Base-by-base conservation (phyloP, 768 basidiomycete species). In the Podaxis sp. region DNA sequence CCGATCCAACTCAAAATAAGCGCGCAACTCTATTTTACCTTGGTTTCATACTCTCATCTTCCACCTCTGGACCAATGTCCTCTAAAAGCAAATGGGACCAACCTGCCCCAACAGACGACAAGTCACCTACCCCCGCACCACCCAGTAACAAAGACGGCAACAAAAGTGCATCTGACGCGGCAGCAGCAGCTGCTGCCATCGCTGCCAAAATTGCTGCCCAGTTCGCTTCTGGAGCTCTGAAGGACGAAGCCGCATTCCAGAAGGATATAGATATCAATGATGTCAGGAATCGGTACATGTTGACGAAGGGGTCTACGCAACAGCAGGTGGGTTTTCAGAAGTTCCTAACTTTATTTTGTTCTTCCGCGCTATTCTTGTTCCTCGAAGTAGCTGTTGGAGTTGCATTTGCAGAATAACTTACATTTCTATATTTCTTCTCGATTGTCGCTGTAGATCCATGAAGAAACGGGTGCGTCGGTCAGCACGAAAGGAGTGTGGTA, bases 211-310 rank as follows among this genome's bases (percentile, higher is more conserved):
- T 95, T 72, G 92, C 93, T 12, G 92, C 90, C 0, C 89, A 91
- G 69, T 89, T 91, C 56, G 79, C 80, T 44, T 74, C 75, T 72
- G 60, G 78, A 66, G 62, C 77, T 70, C 33, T 77, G 69, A 68
- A 72, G 72, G 95, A 89, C 52, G 90, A 92, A 66, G 90, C 80
- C 36, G 90, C 89, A 38, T 96, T 87, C 68, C 86, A 85, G 11
- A 82, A 90, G 66, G 92, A 95, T 70, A 93, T 96, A 58, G 95
- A 96, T 72, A 95, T 96, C 73, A 96, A 96, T 71, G 95, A 96
- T 73, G 78, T 93, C 55, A 80, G 94, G 71, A 96, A 96, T 75
- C 81, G 95, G 67, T 96, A 96, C 74, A 78, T 96, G 74, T 77
- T 96, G 67, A 96, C 95, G 52, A 95, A 92, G 72, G 92, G 92